Evolutionary conservation across 2,329 filamentous ascomycete species (phyloP).

Genomic region (Hypoxylon sp.): DNA sequence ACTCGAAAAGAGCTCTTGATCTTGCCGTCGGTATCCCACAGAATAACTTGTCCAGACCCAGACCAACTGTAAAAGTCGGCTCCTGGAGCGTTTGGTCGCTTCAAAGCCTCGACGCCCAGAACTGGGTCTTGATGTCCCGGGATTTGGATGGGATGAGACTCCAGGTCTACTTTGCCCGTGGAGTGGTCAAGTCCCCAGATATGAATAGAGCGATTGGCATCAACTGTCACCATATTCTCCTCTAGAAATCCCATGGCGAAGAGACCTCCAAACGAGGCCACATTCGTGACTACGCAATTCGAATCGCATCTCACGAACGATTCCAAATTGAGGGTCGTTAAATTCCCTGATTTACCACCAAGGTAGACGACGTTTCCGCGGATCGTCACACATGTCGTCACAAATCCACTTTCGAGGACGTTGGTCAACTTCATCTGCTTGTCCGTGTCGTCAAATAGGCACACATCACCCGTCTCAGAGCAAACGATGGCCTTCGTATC

Average conservation of each 20-base stretch:
- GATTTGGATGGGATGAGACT: constrained; percentile 65
- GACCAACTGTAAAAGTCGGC: constrained; percentile 93
- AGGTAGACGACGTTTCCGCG: constrained; percentile 72
- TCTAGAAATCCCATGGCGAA: constrained; percentile 77
- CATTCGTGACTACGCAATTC: constrained; percentile 56
- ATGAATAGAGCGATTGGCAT: constrained; percentile 80
- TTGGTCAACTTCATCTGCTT: constrained; percentile 78
- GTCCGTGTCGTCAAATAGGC: constrained; percentile 82
- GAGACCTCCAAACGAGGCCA: constrained; percentile 60
- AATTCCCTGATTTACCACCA: constrained; percentile 74
- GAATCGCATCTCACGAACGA: constrained; percentile 60
- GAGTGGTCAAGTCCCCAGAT: constrained; percentile 67
- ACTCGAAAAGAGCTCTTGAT: constrained; percentile 74
- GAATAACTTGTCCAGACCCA: constrained; percentile 79
- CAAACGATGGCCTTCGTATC: constrained; percentile 83
- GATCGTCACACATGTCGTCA: constrained; percentile 74
- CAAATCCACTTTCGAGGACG: constrained; percentile 75
- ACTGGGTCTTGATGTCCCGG: constrained; percentile 73
- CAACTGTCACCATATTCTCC: constrained; percentile 78
- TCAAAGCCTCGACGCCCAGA: constrained; percentile 79
- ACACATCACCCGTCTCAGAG: constrained; percentile 90
- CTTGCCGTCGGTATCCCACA: constrained; percentile 83
- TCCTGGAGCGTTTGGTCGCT: constrained; percentile 68
- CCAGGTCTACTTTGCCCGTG: constrained; percentile 55
- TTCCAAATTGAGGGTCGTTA: constrained; percentile 65